phyloP scores from a whole-genome alignment of 2,329 filamentous ascomycete species.

The Ilyonectria mors-panacis region DNA sequence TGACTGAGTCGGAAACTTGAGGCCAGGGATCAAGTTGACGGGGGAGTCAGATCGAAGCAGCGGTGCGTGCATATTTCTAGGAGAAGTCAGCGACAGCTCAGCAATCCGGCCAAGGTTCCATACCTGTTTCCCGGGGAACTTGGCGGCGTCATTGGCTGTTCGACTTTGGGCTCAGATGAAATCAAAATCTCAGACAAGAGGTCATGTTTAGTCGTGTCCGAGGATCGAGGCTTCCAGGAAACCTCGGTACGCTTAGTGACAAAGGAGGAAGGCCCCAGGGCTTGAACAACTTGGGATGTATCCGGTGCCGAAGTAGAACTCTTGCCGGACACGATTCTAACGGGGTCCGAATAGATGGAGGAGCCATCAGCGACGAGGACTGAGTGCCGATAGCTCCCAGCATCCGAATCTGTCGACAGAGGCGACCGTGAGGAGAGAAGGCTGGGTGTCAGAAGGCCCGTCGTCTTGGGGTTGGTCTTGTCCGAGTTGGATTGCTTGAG shows the following conservation, averaged over 20 bases:
- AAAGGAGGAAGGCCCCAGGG: constrained; percentile 32
- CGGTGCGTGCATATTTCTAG: constrained; percentile 30
- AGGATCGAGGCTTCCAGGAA: constrained; percentile 20
- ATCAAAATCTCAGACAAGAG: constrained; percentile 35
- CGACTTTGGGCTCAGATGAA: constrained; percentile 37
- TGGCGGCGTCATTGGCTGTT: constrained; percentile 35
- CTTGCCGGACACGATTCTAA: constrained; percentile 1
- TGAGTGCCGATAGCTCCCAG: constrained; percentile 44
- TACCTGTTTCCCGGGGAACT: constrained; percentile 31
- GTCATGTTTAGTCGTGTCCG: constrained; percentile 29
- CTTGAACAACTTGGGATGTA: constrained; percentile 25
- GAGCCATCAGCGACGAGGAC: constrained; percentile 33
- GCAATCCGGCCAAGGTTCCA: not conserved
- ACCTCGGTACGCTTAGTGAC: constrained; percentile 33
- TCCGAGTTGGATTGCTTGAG: constrained; percentile 41
- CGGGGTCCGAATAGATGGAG: constrained; percentile 32
- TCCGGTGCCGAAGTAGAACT: constrained; percentile 9
- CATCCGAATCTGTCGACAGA: constrained; percentile 44
- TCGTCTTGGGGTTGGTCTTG: constrained; percentile 36
- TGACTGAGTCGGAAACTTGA: constrained; percentile 20
- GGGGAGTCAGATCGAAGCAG: constrained; percentile 39
- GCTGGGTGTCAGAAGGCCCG: constrained; percentile 46
- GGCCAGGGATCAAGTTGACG: constrained; percentile 23
- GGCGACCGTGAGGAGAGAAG: constrained; percentile 48
- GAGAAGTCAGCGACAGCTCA: constrained; percentile 17